These are phyloP conservation scores for Cryptosporidium felis DNA, from an alignment of 169 alveolate genomes.

Conservation along the genomic window DNA sequence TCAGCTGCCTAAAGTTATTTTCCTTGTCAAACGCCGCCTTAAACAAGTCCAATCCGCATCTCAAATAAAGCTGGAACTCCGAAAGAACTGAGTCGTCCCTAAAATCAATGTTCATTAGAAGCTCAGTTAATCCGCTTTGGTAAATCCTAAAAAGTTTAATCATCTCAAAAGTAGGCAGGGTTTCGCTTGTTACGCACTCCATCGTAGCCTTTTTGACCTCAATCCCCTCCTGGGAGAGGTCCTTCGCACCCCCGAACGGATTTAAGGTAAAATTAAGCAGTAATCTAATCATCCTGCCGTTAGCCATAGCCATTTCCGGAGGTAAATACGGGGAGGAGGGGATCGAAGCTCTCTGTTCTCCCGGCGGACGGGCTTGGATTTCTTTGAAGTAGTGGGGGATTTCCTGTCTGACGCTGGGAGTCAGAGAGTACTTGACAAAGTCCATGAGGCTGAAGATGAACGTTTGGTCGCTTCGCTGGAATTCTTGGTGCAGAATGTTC, in stretches of 20 bases:
- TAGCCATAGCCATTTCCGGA: too few relatives aligned
- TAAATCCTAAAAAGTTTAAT: slow-evolving; percentile 45
- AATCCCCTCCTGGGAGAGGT: too few relatives aligned
- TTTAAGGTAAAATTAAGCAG: slow-evolving; percentile 8
- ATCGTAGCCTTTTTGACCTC: too few relatives aligned
- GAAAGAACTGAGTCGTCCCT: neutral
- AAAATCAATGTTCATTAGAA: slow-evolving; percentile 2
- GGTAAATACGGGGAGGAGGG: too few relatives aligned
- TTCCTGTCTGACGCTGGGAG: slow-evolving; percentile 1
- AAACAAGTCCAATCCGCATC: slow-evolving; percentile 9
- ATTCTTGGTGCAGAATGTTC: neutral
- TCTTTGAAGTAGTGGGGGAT: too few relatives aligned
- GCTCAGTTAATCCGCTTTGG: slow-evolving; percentile 39
- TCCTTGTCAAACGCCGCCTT: neutral
- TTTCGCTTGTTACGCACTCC: too few relatives aligned
- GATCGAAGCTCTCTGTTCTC: too few relatives aligned
- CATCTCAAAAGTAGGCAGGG: slow-evolving; percentile 45
- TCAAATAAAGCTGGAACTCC: neutral
- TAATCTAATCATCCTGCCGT: too few relatives aligned
- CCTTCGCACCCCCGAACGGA: too few relatives aligned
- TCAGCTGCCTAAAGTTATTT: slow-evolving; percentile 44
- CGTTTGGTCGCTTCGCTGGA: slow-evolving; percentile 49
- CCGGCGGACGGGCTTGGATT: too few relatives aligned
- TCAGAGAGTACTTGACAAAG: slow-evolving; percentile 18
- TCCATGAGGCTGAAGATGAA: slow-evolving; percentile 54